A percentile compares a stretch with the other conserved stretches of the same genome.
Conservation (phyloP, 768 basidiomycete genomes). For the Mycena vulgaris region DNA sequence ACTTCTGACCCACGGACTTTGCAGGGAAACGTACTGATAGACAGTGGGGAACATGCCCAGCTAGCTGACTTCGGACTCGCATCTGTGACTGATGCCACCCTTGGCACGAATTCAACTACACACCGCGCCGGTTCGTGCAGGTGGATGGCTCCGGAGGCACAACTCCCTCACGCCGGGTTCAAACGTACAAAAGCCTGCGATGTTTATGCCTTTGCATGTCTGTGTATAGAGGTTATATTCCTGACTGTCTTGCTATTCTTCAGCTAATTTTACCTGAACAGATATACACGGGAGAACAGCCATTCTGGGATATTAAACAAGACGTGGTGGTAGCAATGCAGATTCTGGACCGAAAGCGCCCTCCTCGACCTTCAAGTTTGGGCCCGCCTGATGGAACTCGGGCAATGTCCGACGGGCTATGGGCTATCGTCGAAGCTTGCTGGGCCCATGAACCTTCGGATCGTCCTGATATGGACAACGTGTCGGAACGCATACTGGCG, state of each 20-base stretch:
- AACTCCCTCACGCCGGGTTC: neutral
- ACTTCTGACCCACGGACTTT: constrained; percentile 5
- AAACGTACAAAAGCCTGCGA: constrained; percentile 14
- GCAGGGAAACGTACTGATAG: constrained; percentile 1
- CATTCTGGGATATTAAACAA: neutral
- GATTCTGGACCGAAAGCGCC: neutral
- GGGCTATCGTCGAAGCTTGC: no score
- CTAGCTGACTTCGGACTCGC: no score
- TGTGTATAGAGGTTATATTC: no score
- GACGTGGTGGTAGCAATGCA: neutral
- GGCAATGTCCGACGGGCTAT: no score
- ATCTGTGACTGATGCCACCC: no score
- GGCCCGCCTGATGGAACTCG: no score
- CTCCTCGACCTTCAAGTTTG: constrained; percentile 10
- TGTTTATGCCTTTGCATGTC: constrained; percentile 19
- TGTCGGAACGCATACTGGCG: neutral
- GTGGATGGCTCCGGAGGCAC: constrained; percentile 8
- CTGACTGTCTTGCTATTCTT: no score
- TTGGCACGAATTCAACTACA: no score
- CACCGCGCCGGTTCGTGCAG: neutral
- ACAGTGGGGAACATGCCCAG: no score
- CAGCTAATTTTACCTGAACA: no score
- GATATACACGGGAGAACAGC: constrained; percentile 19
- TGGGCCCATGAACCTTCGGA: no score
- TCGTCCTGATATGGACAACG: no score